A percentile compares a stretch with the other conserved stretches of the same genome.
phyloP scores from a whole-genome alignment of 345 rosid species.

The Eucalyptus marginata region DNA sequence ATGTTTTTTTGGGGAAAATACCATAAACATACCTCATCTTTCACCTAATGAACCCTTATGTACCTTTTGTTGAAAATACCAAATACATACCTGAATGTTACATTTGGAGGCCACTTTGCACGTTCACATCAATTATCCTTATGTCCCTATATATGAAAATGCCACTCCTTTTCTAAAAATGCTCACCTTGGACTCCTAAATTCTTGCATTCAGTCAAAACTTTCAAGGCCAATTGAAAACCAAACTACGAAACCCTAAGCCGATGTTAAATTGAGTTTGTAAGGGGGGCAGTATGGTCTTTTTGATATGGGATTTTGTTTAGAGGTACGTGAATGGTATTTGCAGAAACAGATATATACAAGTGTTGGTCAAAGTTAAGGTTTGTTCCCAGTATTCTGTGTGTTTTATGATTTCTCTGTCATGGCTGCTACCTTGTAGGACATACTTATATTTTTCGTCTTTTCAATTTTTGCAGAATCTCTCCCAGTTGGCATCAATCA shows the following conservation, averaged over 20 bases:
- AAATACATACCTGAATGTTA: neutral
- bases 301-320: neutral
- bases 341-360: neutral
- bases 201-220: neutral
- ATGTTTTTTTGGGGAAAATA: neutral
- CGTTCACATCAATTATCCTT: neutral
- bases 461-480: slow-evolving; percentile 48
- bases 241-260: neutral
- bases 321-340: neutral
- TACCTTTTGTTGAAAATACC: neutral
- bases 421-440: neutral
- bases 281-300: neutral
- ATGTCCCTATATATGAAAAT: neutral
- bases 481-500: slow-evolving; percentile 95
- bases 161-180: neutral
- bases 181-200: neutral
- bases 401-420: neutral
- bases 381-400: neutral
- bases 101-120: neutral
- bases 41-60: neutral
- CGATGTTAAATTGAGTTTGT: neutral
- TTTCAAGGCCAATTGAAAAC: neutral
- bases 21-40: neutral
- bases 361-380: neutral
- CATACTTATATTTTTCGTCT: neutral